phyloP scores from a whole-genome alignment of 192 early-diverging fungal species.

The Linderina pennispora region DNA sequence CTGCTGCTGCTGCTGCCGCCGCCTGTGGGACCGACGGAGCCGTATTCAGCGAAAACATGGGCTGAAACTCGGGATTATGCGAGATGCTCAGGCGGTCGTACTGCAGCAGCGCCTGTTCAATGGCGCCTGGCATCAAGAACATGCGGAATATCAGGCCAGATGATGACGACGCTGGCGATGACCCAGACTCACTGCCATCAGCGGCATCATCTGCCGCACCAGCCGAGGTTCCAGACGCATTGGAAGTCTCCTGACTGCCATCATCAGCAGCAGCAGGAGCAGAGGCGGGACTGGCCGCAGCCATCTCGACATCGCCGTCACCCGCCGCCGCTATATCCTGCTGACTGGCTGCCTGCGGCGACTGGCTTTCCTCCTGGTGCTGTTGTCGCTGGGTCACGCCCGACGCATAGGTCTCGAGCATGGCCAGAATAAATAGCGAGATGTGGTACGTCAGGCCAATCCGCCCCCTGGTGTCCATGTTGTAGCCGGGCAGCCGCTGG shows the following conservation, averaged over 20 bases:
- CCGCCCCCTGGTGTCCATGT: constrained; percentile 1
- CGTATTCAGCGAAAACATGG: background rate
- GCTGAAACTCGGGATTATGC: background rate
- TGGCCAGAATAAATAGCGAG: constrained; percentile 14
- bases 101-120: constrained; percentile 26
- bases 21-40: no score
- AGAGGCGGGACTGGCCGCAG: no score
- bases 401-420: constrained; percentile 4
- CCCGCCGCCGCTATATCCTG: no score
- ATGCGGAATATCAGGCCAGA: constrained; percentile 25
- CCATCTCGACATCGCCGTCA: no score
- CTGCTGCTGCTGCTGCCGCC: background rate
- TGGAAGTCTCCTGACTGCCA: no score
- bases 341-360: no score
- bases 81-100: constrained; percentile 3
- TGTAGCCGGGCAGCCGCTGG: background rate
- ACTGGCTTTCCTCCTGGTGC: background rate
- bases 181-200: no score
- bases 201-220: background rate
- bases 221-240: no score
- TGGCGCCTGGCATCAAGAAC: constrained; percentile 37
- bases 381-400: background rate
- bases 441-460: constrained; percentile 6
- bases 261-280: no score
- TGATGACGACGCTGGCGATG: no score